Base-by-base conservation (phyloP, 805 yeast genomes). In the Candida insectorum region DNA sequence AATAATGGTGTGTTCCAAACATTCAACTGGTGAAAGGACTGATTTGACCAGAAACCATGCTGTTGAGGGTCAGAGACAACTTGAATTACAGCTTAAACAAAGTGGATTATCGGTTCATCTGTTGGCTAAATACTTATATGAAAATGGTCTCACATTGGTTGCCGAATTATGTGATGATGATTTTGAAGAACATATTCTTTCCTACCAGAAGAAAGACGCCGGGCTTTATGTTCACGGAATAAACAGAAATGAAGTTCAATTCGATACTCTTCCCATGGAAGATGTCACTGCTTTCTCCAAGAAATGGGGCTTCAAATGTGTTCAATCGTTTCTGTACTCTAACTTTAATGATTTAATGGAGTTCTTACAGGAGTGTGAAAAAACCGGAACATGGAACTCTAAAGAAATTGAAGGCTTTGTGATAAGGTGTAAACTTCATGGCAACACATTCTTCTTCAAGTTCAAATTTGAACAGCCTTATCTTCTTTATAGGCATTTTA, bases 391-490 rank as follows among this genome's bases (percentile, higher is more conserved):
- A 2, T 87, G 77, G 57, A 62, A 83, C 1, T 79, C 75, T 2
- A 62, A 69, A 24, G 96, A 87, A 44, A 73, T 85, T 6, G 99
- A 93, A 60, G 99, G 99, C 0, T 93, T 91, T 63, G 99, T 93
- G 1, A 69, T 93, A 4, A 70, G 98, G 35, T 77, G 89, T 47
- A 67, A 71, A 28, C 37, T 46, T 6, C 42, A 39, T 12, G 27
- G 30, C 7, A 25, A 34, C 4, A 38, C 43, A 1, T 87, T 73
- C 49, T 85, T 91, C 58, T 93, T 88, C 75, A 93, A 93, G 60
- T 93, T 67, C 64, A 93, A 93, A 58, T 93, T 93, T 56, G 95
- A 88, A 45, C 95, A 93, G 59, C 98, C 98, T 0, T 93, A 93
- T 53, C 61, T 88, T 28, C 72, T 93, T 72, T 93, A 88, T 56